These are phyloP conservation scores for Chytridiales sp. DNA, from an alignment of 371 early-diverging fungal species.

Conservation along the genomic window DNA sequence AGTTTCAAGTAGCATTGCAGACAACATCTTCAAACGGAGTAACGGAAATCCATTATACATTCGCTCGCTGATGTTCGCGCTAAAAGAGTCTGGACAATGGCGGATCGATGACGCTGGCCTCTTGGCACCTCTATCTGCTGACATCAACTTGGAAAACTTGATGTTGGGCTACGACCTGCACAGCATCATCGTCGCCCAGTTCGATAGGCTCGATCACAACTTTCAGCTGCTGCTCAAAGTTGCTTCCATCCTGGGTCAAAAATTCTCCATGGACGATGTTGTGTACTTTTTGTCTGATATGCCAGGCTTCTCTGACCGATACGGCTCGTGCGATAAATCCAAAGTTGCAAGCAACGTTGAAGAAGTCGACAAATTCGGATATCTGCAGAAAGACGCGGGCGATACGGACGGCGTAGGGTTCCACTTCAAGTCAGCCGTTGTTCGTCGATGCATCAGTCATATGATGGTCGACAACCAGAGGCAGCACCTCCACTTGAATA, in stretches of 20 bases:
- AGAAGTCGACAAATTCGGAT: slow-evolving; percentile 49
- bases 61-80: slow-evolving; percentile 39
- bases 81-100: slow-evolving; percentile 48
- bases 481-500: slow-evolving; percentile 47
- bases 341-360: slow-evolving; percentile 28
- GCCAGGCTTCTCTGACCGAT: slow-evolving; percentile 26
- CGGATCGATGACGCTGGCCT: slow-evolving; percentile 34
- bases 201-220: slow-evolving; percentile 49
- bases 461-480: slow-evolving; percentile 50
- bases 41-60: slow-evolving; percentile 54
- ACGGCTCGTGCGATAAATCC: slow-evolving; percentile 21
- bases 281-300: slow-evolving; percentile 42
- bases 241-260: slow-evolving; percentile 50
- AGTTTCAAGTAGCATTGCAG: slow-evolving; percentile 29
- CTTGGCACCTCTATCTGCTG: slow-evolving; percentile 21
- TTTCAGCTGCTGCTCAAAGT: slow-evolving; percentile 56
- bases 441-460: slow-evolving; percentile 49
- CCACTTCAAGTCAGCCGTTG: slow-evolving; percentile 50
- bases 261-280: slow-evolving; percentile 49
- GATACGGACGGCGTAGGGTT: slow-evolving; percentile 26
- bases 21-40: slow-evolving; percentile 44
- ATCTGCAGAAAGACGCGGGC: slow-evolving; percentile 27
- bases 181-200: slow-evolving; percentile 50
- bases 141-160: slow-evolving; percentile 47
- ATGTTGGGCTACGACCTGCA: slow-evolving; percentile 46